Conservation (phyloP, 768 basidiomycete genomes). For the Calocera cornea region DNA sequence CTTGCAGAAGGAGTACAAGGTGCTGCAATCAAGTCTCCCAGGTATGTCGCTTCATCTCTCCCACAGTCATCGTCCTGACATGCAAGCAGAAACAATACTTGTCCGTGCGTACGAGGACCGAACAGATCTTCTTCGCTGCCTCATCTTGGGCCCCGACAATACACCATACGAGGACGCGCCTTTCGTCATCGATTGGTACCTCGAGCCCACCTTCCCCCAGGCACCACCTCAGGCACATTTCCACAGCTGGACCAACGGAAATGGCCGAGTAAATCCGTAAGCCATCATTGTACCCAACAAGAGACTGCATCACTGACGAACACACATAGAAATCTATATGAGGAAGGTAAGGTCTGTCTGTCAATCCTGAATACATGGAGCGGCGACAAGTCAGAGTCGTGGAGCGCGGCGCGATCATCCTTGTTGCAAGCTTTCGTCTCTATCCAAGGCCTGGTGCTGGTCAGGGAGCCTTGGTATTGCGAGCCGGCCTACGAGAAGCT, state of each 20-base stretch:
- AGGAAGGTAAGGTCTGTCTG: slow-evolving; percentile 88
- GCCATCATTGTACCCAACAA: neutral
- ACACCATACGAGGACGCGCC: slow-evolving; percentile 94
- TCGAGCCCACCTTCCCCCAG: slow-evolving; percentile 72
- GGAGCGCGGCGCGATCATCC: slow-evolving; percentile 74
- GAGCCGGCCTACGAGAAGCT: slow-evolving; percentile 91
- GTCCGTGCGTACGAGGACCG: slow-evolving; percentile 87
- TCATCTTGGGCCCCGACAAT: slow-evolving; percentile 86
- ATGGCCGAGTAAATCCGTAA: slow-evolving; percentile 54
- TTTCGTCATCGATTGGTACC: slow-evolving; percentile 87
- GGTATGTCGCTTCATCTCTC: slow-evolving; percentile 31
- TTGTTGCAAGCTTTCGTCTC: slow-evolving; percentile 85
- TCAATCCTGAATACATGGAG: slow-evolving; percentile 88
- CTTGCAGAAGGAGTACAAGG: slow-evolving; percentile 71
- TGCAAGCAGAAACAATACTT: slow-evolving; percentile 56
- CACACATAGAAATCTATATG: slow-evolving; percentile 62
- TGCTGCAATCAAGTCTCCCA: slow-evolving; percentile 64
- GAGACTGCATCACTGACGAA: neutral
- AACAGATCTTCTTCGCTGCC: slow-evolving; percentile 66
- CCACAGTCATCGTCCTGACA: neutral
- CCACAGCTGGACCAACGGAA: slow-evolving; percentile 87
- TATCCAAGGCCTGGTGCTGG: slow-evolving; percentile 84
- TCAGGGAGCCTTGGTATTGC: slow-evolving; percentile 88
- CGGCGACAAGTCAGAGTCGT: slow-evolving; percentile 76
- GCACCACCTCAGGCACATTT: slow-evolving; percentile 81